Evolutionary conservation across 345 rosid species (phyloP), one percentile per base, ranked within the genome.

Genomic region (Combretum micranthum): DNA sequence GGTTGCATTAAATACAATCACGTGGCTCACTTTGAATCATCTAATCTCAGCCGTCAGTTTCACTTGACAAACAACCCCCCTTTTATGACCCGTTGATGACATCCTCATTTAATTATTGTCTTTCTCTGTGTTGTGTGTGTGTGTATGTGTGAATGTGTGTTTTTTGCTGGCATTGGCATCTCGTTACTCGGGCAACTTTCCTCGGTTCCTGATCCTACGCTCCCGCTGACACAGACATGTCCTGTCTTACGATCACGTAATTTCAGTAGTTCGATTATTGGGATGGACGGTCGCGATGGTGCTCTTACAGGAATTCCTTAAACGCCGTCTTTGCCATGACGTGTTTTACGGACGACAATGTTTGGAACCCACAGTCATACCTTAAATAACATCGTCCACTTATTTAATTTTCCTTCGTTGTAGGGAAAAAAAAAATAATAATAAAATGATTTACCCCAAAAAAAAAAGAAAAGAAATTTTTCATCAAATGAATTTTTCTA

Each of bases 141-240:
- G 13, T 13, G 4, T 21, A 22, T 9, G 26, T 57, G 17, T 45
- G 22, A 23, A 11, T 44, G 12, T 39, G 10, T 32, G 39, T 3
- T 32, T 32, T 11, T 32, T 4, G 10, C 39, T 32, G 6, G 10
- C n/a, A n/a, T 7, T 32, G 47, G 20, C 61, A 7, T 73, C 73
- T 76, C 80, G 80, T 62, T 65, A 72, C 54, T 56, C 80, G 80
- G 80, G 75, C 77, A 65, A 64, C 69, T 69, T 72, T 69, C 72
- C 69, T 76, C 80, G 80, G 63, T 66, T 56, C 44, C 52, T 69
- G 79, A 50, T 64, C 79, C 82, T 65, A 60, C 55, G 79, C 69
- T 75, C 68, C 77, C 80, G 77, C 83, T 78, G 83, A 78, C 83
- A 72, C 73, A 68, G 77, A 78, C 82, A 71, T 56, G 79, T 74